Base-by-base conservation (phyloP, 352 stramenopile species). In the Phytophthora brassicae region DNA sequence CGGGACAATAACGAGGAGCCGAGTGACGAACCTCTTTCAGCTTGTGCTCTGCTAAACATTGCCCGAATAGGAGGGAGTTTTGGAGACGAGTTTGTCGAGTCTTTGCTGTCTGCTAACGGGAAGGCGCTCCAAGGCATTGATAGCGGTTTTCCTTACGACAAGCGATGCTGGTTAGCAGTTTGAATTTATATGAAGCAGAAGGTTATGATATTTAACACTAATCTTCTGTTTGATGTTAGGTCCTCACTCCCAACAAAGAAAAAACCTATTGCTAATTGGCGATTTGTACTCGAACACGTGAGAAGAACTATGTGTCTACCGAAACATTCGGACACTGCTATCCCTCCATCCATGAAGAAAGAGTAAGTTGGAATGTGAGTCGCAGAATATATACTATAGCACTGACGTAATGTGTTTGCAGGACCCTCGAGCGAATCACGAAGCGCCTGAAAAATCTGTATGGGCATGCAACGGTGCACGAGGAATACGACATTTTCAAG, bases 191-290 rank as follows among this genome's bases (percentile, higher is more conserved):
- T 17, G n/a, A 44, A 23, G 6, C 14, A 6, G n/a, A 17, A 14
- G 33, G 11, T 8, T 14, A 33, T 4, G n/a, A 31, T 42, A 70
- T 9, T 29, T 14, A 28, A 31, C 38, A 23, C 24, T 5, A 7
- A 20, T 46, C 44, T 9, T 64, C 3, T 59, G 4, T 56, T 13
- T 35, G n/a, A n/a, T n/a, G 36, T 0, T 55, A 88, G 79, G 80
- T 81, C 74, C 43, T 76, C 76, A 6, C 65, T 89, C n/a, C 76
- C 80, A 14, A 59, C 64, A 16, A 79, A 75, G 42, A 79, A 74
- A 58, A 85, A 80, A 28, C 80, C 80, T 8, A 71, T 85, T 33
- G 80, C 80, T n/a, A 89, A 89, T 53, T 89, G 80, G 80, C 71
- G 76, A 33, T 88, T 89, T 51, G 78, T 88, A 31, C 54, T 89